Conservation (phyloP, 805 yeast genomes). For the Candida xyloterini region DNA sequence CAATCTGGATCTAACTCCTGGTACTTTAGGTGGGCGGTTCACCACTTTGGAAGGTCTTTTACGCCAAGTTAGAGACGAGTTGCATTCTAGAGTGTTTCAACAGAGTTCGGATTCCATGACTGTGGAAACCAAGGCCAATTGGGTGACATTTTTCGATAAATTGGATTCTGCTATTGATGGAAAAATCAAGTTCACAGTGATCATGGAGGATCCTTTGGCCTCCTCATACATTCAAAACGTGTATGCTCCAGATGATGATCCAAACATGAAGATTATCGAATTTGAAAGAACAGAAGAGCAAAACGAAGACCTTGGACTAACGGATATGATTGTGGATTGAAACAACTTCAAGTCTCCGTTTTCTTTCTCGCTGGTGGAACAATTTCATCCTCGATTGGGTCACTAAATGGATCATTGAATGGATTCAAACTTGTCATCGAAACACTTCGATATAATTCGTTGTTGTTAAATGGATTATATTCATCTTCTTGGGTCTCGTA, state of each 20-base stretch:
- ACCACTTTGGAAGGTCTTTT: constrained; percentile 94
- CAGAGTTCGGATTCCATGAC: constrained; percentile 93
- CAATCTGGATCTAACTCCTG: constrained; percentile 85
- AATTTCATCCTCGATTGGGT: constrained; percentile 1
- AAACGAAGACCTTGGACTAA: constrained; percentile 88
- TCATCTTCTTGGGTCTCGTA: constrained; percentile 13
- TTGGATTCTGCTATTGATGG: constrained; percentile 81
- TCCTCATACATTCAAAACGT: constrained; percentile 95
- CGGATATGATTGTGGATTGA: constrained; percentile 38
- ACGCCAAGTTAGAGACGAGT: constrained; percentile 84
- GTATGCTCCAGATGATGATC: constrained; percentile 98
- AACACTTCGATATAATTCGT: constrained; percentile 23
- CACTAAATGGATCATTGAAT: constrained; percentile 17
- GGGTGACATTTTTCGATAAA: constrained; percentile 75
- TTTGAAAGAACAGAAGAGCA: constrained; percentile 85
- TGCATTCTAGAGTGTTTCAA: constrained; percentile 77
- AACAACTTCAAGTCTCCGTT: not conserved
- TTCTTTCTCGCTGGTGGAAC: constrained; percentile 1
- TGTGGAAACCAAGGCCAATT: constrained; percentile 66
- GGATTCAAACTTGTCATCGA: constrained; percentile 30
- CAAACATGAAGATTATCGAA: constrained; percentile 89
- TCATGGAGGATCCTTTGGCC: constrained; percentile 93
- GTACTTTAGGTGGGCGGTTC: constrained; percentile 97
- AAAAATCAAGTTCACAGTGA: constrained; percentile 72
- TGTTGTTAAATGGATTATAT: constrained; percentile 22